Conservation (phyloP, 352 stramenopile genomes). For the Pythium brassicae region DNA sequence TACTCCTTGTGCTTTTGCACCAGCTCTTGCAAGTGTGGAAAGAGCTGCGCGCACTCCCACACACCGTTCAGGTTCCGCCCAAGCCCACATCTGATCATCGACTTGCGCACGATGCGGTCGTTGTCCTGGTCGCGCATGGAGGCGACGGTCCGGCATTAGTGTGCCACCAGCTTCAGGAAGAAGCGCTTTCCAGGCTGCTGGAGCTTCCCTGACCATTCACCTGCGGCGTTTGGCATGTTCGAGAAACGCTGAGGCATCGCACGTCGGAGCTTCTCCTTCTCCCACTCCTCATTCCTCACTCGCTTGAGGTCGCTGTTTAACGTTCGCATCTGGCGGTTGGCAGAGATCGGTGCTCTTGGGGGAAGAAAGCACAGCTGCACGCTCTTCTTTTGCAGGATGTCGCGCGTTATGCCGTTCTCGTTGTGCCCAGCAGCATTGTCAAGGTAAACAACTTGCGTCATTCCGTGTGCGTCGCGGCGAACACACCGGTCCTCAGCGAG, state of each 20-base stretch:
- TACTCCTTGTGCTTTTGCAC: conserved; percentile 6
- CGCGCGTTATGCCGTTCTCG: not conserved
- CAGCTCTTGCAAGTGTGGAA: conserved; percentile 12
- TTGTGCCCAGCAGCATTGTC: conserved; percentile 1
- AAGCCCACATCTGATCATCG: conserved; percentile 17
- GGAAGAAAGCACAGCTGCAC: conserved; percentile 1
- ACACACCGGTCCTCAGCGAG: not conserved
- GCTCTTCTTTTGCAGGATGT: not conserved
- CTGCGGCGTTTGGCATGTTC: conserved; percentile 7
- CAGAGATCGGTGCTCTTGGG: conserved; percentile 12
- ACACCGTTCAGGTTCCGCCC: conserved; percentile 9
- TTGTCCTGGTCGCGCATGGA: conserved; percentile 10
- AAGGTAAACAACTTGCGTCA: not conserved
- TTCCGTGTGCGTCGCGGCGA: not conserved
- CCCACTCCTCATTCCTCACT: conserved; percentile 4
- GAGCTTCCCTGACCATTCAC: conserved; percentile 11
- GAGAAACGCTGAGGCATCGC: not conserved
- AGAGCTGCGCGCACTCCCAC: conserved; percentile 13
- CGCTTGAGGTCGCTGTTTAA: conserved; percentile 11
- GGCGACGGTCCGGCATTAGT: conserved; percentile 8
- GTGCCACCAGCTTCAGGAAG: conserved; percentile 8
- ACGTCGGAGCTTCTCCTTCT: conserved; percentile 10
- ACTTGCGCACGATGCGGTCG: conserved; percentile 14
- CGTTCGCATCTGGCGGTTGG: conserved; percentile 7
- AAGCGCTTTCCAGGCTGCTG: conserved; percentile 7